These are phyloP conservation scores for Isochrysis galbana DNA, from an alignment of 78 protist species.

Conservation along the genomic window DNA sequence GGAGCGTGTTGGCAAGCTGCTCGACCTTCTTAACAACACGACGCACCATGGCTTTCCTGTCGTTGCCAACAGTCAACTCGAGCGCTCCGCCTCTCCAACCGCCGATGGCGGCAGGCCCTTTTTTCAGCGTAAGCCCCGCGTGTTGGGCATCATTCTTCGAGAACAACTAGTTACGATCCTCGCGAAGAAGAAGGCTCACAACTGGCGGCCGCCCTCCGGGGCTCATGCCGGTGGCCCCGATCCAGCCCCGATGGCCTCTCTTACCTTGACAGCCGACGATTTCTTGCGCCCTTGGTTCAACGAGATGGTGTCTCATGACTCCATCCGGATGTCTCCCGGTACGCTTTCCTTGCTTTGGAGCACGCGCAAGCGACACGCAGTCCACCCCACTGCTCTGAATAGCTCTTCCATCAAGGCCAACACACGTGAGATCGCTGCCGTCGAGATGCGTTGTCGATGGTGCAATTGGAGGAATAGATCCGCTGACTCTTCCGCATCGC, in stretches of 20 bases:
- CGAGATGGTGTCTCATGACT: neutral
- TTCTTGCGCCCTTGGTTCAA: constrained; percentile 29
- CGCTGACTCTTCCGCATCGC: too few species aligned
- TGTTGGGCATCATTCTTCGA: constrained; percentile 61
- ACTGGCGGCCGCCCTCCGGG: neutral
- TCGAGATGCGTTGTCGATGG: too few species aligned
- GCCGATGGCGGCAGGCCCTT: neutral
- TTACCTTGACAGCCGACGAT: too few species aligned
- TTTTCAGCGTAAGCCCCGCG: neutral
- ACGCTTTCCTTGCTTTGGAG: too few species aligned
- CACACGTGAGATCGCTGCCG: too few species aligned
- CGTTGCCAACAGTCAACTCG: neutral
- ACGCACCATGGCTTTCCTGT: constrained; percentile 82
- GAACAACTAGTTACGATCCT: constrained; percentile 55
- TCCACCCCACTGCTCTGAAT: too few species aligned
- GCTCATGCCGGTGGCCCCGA: neutral
- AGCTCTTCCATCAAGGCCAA: too few species aligned
- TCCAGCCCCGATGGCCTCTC: neutral
- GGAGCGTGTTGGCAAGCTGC: constrained; percentile 12
- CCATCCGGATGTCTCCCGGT: neutral
- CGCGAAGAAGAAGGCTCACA: neutral
- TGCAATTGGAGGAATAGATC: too few species aligned
- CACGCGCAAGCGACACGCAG: too few species aligned
- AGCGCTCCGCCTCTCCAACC: neutral
- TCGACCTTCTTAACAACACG: constrained; percentile 26